Evolutionary conservation across 1,139 yeast genomes (phyloP).

Genomic region (Hyphopichia khmerensis): DNA sequence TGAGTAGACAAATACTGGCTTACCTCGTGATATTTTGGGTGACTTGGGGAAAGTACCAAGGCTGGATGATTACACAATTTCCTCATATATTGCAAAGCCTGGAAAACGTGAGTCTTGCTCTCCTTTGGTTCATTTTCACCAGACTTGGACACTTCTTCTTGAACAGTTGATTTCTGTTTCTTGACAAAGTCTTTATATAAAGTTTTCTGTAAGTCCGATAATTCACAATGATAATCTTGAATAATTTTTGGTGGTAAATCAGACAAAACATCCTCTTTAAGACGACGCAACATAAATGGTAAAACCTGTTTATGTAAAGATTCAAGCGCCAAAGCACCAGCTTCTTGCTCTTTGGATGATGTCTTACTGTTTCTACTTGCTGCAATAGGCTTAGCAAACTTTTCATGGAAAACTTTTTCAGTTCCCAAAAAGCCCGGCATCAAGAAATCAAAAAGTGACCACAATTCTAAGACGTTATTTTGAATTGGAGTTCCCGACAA

Average conservation of each 20-base stretch:
- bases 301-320: constrained; percentile 94
- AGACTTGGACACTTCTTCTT: constrained; percentile 53
- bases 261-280: constrained; percentile 93
- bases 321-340: constrained; percentile 93
- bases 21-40: constrained; percentile 78
- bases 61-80: constrained; percentile 97
- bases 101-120: constrained; percentile 91
- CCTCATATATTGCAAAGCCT: constrained; percentile 95
- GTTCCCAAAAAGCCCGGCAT: constrained; percentile 99
- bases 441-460: constrained; percentile 96
- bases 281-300: constrained; percentile 93
- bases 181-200: constrained; percentile 89
- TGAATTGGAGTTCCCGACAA: constrained; percentile 98
- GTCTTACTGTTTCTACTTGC: constrained; percentile 89
- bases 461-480: constrained; percentile 90
- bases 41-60: constrained; percentile 78
- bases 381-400: constrained; percentile 96
- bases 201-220: constrained; percentile 85
- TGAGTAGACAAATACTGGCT: constrained; percentile 56
- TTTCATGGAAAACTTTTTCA: constrained; percentile 90
- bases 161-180: constrained; percentile 75
- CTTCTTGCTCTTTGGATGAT: constrained; percentile 93
- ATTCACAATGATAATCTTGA: constrained; percentile 96
- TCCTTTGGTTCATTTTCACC: constrained; percentile 35
- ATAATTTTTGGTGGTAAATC: constrained; percentile 98